phyloP scores from a whole-genome alignment of 257 asterid genomes.

The Capsicum pubescens region DNA sequence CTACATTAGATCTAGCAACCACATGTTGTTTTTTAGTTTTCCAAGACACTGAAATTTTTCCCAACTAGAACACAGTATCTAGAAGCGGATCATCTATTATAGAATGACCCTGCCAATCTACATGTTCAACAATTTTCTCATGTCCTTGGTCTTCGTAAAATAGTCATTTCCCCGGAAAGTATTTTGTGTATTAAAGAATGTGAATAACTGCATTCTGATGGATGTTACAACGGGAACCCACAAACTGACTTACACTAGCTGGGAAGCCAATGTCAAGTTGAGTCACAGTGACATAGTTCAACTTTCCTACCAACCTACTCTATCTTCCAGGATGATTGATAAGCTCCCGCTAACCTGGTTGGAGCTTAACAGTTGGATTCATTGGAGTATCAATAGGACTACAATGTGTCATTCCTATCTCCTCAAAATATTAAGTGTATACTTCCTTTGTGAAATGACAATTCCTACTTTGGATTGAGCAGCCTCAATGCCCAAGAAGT shows the following conservation, averaged over 20 bases:
- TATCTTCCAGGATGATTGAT: not conserved
- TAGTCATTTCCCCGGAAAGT: not conserved
- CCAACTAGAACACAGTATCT: not conserved
- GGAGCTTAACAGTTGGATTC: not conserved
- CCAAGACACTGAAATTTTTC: not conserved
- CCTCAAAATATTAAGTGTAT: not conserved
- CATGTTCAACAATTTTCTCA: not conserved
- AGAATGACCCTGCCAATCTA: not conserved
- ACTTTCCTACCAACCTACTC: not conserved
- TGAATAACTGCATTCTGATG: not conserved
- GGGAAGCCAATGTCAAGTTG: not conserved
- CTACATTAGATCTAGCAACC: not conserved
- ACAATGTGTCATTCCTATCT: not conserved
- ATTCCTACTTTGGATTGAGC: not conserved
- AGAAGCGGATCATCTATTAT: not conserved
- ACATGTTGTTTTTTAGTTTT: conserved; percentile 1
- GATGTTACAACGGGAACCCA: not conserved
- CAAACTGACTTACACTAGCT: not conserved
- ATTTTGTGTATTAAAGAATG: not conserved
- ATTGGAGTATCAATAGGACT: not conserved
- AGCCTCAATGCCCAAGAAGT: not conserved
- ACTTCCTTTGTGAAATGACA: not conserved
- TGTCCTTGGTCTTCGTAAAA: not conserved
- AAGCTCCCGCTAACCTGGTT: not conserved
- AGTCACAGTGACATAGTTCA: not conserved